Evolutionary conservation across 148 eudicot species (phyloP), one percentile per base, ranked within the genome.

Genomic region (Dianthus caryophyllus): DNA sequence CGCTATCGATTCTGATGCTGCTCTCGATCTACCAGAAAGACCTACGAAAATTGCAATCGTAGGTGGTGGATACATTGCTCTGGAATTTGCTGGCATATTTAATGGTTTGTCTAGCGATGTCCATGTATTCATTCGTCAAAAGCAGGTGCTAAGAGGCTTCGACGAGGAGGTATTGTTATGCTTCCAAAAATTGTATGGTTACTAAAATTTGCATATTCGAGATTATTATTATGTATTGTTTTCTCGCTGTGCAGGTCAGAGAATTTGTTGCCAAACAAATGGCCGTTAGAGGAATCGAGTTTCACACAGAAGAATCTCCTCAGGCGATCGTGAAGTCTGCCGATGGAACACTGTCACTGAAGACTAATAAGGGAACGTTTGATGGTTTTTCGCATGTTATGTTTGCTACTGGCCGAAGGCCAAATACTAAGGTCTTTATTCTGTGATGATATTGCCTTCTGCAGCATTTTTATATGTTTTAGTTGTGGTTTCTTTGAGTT

Each of bases 61-160:
- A n/a, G 98, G 98, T 24, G 98, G 97, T 68, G 98, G 97, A 29
- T 94, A 94, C 83, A 94, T 41, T 76, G 95, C 96, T 29, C 61
- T 94, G 69, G 98, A 94, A 72, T 94, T 94, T 76, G 98, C 98
- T 71, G 98, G 98, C 59, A 94, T 94, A 69, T 94, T 94, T 78
- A 94, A 90, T 78, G 98, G 98, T 55, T 80, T 94, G 83, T 65
- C 24, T 66, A 86, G 92, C 75, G 93, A 88, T 11, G 97, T 90
- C 65, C 98, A 94, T 80, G 88, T 94, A 49, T 94, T 94, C 65
- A 85, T 94, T 73, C 82, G 98, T 62, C 98, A 90, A 75, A 86
- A 86, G 75, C 76, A 90, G 80, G 85, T 94, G 65, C 72, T 94
- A 47, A 82, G 98, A 82, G 98, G 98, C 51, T 94, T 94, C 53